These are phyloP conservation scores for Plasmodium knowlesi DNA, from an alignment of 169 alveolate genomes.

Conservation along the genomic window DNA sequence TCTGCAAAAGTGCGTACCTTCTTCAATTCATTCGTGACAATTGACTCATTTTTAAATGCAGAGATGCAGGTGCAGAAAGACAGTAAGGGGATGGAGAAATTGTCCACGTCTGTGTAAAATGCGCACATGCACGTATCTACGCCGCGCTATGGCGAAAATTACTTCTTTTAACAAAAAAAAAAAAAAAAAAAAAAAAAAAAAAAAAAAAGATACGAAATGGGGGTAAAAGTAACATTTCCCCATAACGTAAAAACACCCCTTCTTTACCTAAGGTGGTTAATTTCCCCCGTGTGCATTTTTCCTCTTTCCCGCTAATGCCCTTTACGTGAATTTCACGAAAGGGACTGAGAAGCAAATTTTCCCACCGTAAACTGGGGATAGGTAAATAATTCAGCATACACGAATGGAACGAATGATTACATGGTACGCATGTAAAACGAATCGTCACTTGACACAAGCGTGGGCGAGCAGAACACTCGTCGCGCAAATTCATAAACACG, in stretches of 20 bases:
- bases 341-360: background rate
- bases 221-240: background rate
- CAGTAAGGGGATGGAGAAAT: background rate
- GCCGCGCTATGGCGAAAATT: background rate
- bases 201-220: background rate
- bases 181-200: constrained; percentile 8
- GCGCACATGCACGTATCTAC: background rate
- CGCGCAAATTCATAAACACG: background rate
- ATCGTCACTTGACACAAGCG: background rate
- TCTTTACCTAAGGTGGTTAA: background rate
- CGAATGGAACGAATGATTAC: background rate
- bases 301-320: background rate
- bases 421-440: background rate
- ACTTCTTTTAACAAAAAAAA: background rate
- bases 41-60: background rate
- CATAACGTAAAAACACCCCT: background rate
- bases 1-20: background rate
- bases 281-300: background rate
- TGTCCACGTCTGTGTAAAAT: background rate
- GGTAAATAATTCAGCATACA: background rate
- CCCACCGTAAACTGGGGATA: background rate
- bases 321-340: background rate
- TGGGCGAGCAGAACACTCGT: background rate
- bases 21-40: background rate
- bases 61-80: background rate